Evolutionary conservation across 306 rosid genomes (phyloP), one percentile per base, ranked within the genome.

Genomic region (Fagus sylvatica): DNA sequence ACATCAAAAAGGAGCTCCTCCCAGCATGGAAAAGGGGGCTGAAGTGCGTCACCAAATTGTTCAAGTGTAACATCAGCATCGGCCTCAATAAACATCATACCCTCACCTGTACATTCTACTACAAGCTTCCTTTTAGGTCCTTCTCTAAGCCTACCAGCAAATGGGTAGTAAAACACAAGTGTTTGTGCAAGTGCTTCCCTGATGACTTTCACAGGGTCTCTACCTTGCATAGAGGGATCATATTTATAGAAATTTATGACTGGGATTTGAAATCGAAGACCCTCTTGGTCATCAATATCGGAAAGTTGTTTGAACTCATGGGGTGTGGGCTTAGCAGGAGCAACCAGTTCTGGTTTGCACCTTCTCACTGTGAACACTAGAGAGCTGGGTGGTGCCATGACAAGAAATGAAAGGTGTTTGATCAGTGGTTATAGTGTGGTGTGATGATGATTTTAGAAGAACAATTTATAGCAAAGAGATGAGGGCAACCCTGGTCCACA

Each of bases 231-330:
- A 16, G 68, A 64, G 15, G 82, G 77, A 33, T 85, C 76, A 7
- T 72, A 39, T 7, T 56, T 53, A 33, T 85, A 85, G 53, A 85
- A 76, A 2, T 82, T 84, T 49, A 85, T 82, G 53, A 72, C 74
- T 1, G 89, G 86, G 28, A 81, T 57, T 12, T 82, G 89, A 71
- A 85, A 82, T 36, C 86, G 82, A 19, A 82, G 79, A 62, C 84
- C 55, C n/a, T 82, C 82, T 73, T 85, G 86, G 22, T 85, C 85
- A 32, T 85, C 88, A 53, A 85, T 75, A 37, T 85, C 88, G 10
- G 85, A 85, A 10, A 81, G 85, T 39, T 57, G 78, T 42, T 78
- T 76, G 17, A 78, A 67, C 76, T 81, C 88, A 7, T 61, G 68
- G 0, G 84, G 85, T 5, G 83, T 81, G 3, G 76, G 71, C 79